Conservation (phyloP, 495 filamentous ascomycete species). For the Apiosordaria backusii region DNA sequence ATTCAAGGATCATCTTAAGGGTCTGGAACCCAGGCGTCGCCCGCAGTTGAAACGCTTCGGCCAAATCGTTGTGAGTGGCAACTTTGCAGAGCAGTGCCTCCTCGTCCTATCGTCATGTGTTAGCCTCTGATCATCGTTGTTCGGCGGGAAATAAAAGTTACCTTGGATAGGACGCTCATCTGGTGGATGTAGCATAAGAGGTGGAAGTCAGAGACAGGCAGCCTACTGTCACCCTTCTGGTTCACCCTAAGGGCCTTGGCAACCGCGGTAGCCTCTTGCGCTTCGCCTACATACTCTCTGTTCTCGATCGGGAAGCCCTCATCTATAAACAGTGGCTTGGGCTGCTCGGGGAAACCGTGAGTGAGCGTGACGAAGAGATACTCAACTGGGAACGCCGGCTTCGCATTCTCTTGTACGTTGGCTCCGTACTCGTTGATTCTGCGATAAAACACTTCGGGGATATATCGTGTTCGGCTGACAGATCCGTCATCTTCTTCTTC, state of each 20-base stretch:
- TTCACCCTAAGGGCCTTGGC: conserved; percentile 42
- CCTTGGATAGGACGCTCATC: conserved; percentile 79
- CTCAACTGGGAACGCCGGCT: conserved; percentile 92
- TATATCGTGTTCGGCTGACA: conserved; percentile 75
- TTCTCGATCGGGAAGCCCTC: conserved; percentile 85
- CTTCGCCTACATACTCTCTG: conserved; percentile 75
- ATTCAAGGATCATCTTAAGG: conserved; percentile 83
- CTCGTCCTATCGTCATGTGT: conserved; percentile 70
- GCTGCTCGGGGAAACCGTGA: conserved; percentile 85
- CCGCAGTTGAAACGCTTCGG: conserved; percentile 74
- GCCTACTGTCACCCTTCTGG: conserved; percentile 52
- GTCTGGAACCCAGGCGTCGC: conserved; percentile 89
- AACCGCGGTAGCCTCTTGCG: conserved; percentile 58
- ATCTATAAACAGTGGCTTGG: conserved; percentile 66
- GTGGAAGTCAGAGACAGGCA: conserved; percentile 86
- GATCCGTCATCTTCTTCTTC: conserved; percentile 79
- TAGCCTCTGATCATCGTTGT: background rate
- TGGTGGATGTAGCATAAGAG: conserved; percentile 81
- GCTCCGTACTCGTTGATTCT: conserved; percentile 94
- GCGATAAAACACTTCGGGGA: conserved; percentile 96
- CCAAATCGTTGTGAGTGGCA: conserved; percentile 70
- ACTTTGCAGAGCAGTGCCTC: conserved; percentile 81
- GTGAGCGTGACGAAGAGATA: conserved; percentile 95
- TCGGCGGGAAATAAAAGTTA: conserved; percentile 22
- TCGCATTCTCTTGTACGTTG: conserved; percentile 95